These are phyloP conservation scores for Plantago rigida DNA, from an alignment of 305 asterid genomes.

Conservation along the genomic window DNA sequence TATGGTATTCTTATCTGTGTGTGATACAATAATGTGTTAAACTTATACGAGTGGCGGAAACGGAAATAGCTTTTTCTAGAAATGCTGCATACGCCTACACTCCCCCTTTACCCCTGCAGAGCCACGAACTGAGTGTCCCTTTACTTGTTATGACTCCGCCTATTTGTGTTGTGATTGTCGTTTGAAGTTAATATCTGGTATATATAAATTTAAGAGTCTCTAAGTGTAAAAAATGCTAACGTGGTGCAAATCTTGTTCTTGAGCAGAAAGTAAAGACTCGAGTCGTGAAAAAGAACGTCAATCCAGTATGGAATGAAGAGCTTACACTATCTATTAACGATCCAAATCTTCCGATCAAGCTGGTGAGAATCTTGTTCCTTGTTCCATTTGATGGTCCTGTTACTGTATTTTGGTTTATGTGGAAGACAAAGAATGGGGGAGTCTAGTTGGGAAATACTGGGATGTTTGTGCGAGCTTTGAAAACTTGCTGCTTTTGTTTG, in stretches of 20 bases:
- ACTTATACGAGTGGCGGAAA: too few species aligned
- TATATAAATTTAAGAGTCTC: neutral
- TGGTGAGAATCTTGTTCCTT: slow-evolving; percentile 22
- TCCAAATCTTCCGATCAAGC: slow-evolving; percentile 27
- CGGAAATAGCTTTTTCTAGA: too few species aligned
- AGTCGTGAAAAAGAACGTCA: slow-evolving; percentile 32
- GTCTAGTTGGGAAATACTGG: neutral
- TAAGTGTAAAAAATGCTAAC: neutral
- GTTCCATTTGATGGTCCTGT: neutral
- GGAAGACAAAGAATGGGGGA: too few species aligned
- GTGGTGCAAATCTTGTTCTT: neutral
- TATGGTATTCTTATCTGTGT: too few species aligned
- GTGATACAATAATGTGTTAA: too few species aligned
- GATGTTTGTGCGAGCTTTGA: neutral
- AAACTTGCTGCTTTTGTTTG: too few species aligned
- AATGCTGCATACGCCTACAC: too few species aligned
- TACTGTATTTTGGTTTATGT: neutral
- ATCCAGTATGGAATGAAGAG: slow-evolving; percentile 38
- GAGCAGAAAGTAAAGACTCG: slow-evolving; percentile 33
- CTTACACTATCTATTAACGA: slow-evolving; percentile 28
- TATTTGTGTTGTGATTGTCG: neutral
- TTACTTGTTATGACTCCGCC: neutral
- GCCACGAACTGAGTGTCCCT: too few species aligned
- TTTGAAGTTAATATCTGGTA: neutral
- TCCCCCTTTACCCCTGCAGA: too few species aligned